Evolutionary conservation across 1,284 basidiomycete genomes (phyloP), one percentile per base, ranked within the genome.

Genomic region (Paramarasmius palmivorus): DNA sequence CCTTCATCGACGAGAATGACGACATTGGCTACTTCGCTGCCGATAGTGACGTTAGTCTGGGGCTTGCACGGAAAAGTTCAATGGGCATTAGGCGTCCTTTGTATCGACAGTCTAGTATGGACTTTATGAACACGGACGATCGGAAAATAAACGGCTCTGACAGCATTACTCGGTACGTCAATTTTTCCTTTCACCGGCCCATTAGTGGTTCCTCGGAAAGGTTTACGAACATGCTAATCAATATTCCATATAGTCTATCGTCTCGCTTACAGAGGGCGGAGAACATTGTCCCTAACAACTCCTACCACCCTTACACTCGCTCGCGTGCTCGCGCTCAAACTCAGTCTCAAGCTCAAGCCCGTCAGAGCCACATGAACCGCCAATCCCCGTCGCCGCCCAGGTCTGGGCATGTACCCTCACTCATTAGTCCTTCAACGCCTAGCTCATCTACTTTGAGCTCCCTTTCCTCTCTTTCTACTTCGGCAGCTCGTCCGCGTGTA

Each of bases 61-160:
- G 39, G 14, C 37, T 48, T 25, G 35, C 29, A 32, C 17, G 44
- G 46, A 52, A 52, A 49, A 48, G 41, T 32, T 53, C 56, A 46
- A 41, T 45, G 29, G 52, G 53, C 26, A 64, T 66, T 36, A 78
- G 76, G 56, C 79, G 84, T 17, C 84, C 85, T 10, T 71, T 90
- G 29, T 88, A 89, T 67, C 77, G 87, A 56, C 88, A 90, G 71
- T 90, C 87, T 35, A 90, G 88, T 67, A 92, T 91, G 90, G 90
- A 92, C 64, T 91, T 90, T 62, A 80, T 92, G 68, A 80, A 79
- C 59, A 62, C 69, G 23, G 64, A 68, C 26, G 73, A 74, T 53
- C 64, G 70, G 55, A 78, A 81, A 58, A 61, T 77, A 61, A 75
- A 77, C 58, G 76, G 79, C 55, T 80, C 76, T 57, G 76, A 82